Conservation (phyloP, 495 filamentous ascomycete species). For the Xeromyces bisporus region DNA sequence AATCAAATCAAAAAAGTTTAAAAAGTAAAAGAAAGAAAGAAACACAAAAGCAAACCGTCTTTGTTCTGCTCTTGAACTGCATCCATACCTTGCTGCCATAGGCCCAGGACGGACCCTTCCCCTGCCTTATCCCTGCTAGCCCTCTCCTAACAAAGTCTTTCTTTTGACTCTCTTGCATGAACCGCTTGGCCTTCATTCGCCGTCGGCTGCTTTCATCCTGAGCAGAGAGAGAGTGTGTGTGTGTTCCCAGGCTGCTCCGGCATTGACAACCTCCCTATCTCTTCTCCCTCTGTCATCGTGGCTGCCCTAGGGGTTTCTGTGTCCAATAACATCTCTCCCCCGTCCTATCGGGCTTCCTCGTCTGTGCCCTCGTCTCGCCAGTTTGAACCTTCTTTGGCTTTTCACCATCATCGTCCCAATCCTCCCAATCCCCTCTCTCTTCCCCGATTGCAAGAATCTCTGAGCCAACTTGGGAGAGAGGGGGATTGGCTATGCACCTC, state of each 20-base stretch:
- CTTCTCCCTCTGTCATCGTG: constrained; percentile 10
- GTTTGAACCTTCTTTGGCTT: constrained; percentile 16
- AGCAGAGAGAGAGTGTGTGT: too few species aligned
- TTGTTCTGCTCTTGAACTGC: background rate
- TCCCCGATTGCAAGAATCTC: constrained; percentile 17
- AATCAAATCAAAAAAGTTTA: background rate
- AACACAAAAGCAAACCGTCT: constrained; percentile 1
- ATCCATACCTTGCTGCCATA: too few species aligned
- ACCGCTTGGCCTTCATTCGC: too few species aligned
- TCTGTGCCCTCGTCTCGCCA: constrained; percentile 20
- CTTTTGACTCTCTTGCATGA: too few species aligned
- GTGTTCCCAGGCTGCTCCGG: too few species aligned
- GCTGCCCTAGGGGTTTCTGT: constrained; percentile 28
- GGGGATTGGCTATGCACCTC: constrained; percentile 30
- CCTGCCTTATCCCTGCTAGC: too few species aligned
- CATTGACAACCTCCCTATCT: too few species aligned
- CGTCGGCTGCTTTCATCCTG: too few species aligned
- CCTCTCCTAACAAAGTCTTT: too few species aligned
- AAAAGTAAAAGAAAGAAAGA: constrained; percentile 1
- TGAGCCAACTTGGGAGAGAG: constrained; percentile 23
- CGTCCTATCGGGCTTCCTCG: constrained; percentile 16
- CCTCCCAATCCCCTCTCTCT: constrained; percentile 23
- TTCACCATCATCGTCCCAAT: constrained; percentile 6
- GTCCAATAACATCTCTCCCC: constrained; percentile 15
- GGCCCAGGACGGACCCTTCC: too few species aligned